Percentiles rank a stretch among this genome's conserved stretches.
Evolutionary conservation across 2,329 filamentous ascomycete species (phyloP).

Genomic region (Microascus cirrosus): DNA sequence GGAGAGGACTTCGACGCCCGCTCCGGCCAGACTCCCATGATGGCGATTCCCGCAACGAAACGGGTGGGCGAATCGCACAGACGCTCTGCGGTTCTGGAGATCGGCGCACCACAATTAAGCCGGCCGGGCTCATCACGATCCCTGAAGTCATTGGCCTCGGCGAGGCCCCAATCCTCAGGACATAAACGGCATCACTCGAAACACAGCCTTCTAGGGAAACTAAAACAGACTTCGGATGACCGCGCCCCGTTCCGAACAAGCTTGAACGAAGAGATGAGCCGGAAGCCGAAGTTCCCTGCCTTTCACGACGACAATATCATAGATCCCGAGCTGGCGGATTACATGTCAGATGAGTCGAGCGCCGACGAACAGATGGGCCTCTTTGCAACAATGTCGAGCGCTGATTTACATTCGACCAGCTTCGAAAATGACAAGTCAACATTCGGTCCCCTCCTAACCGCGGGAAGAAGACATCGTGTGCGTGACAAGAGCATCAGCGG

Average conservation of each 20-base stretch:
- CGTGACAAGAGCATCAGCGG: slow-evolving; percentile 69
- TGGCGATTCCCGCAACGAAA: slow-evolving; percentile 57
- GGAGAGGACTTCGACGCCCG: slow-evolving; percentile 36
- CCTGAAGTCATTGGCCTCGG: slow-evolving; percentile 58
- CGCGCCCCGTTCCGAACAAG: slow-evolving; percentile 73
- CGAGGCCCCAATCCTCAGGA: slow-evolving; percentile 63
- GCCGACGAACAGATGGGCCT: slow-evolving; percentile 87
- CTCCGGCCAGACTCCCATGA: slow-evolving; percentile 55
- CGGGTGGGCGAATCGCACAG: slow-evolving; percentile 66
- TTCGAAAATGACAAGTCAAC: slow-evolving; percentile 65
- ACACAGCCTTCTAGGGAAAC: slow-evolving; percentile 68
- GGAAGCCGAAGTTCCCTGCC: slow-evolving; percentile 64
- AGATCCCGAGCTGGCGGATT: slow-evolving; percentile 87
- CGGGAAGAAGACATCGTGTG: slow-evolving; percentile 62
- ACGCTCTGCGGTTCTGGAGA: slow-evolving; percentile 82
- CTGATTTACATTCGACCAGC: slow-evolving; percentile 51
- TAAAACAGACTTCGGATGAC: slow-evolving; percentile 58
- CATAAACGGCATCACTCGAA: slow-evolving; percentile 84
- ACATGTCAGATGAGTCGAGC: slow-evolving; percentile 91
- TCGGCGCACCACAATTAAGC: slow-evolving; percentile 71
- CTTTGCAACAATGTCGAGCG: slow-evolving; percentile 62
- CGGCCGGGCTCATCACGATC: slow-evolving; percentile 93
- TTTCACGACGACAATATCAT: slow-evolving; percentile 99
- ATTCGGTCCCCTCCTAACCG: slow-evolving; percentile 61
- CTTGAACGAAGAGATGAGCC: slow-evolving; percentile 52